Evolutionary conservation across 345 rosid genomes (phyloP).

Genomic region (Citrus australasica): DNA sequence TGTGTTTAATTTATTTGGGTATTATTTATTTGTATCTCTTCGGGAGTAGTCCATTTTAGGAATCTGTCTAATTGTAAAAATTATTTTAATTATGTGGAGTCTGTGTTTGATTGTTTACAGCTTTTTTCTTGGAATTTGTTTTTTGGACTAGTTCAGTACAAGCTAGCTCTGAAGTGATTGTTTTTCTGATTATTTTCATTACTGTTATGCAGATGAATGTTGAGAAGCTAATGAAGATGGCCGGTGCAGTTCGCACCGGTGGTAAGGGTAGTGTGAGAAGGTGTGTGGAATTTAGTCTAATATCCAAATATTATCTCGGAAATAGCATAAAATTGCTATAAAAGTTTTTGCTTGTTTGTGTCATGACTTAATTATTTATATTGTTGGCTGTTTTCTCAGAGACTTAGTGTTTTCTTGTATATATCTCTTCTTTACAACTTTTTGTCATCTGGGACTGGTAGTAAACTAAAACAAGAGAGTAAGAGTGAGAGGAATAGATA

Average conservation of each 20-base stretch:
- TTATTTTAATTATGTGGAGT: neutral
- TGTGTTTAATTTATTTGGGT: too few species aligned
- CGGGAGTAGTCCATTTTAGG: neutral
- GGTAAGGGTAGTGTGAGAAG: conserved; percentile 97
- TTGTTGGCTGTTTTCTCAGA: neutral
- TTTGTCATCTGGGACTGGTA: neutral
- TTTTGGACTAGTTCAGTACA: too few species aligned
- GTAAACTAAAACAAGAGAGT: neutral
- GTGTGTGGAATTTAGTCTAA: conserved; percentile 33
- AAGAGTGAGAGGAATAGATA: neutral
- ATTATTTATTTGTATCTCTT: too few species aligned
- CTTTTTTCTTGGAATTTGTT: neutral
- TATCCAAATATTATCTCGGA: neutral
- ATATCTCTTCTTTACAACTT: too few species aligned
- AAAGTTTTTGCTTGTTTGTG: neutral
- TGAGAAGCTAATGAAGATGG: conserved; percentile 94
- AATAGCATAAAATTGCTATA: neutral
- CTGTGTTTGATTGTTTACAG: neutral
- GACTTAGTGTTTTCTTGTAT: neutral
- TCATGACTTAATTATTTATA: neutral
- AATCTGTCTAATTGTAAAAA: neutral
- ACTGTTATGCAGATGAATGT: conserved; percentile 57
- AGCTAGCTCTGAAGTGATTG: neutral
- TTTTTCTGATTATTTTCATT: neutral
- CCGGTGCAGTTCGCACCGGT: conserved; percentile 94